Evolutionary conservation across 495 filamentous ascomycete genomes (phyloP).

Genomic region (Aspergillus bridgeri): DNA sequence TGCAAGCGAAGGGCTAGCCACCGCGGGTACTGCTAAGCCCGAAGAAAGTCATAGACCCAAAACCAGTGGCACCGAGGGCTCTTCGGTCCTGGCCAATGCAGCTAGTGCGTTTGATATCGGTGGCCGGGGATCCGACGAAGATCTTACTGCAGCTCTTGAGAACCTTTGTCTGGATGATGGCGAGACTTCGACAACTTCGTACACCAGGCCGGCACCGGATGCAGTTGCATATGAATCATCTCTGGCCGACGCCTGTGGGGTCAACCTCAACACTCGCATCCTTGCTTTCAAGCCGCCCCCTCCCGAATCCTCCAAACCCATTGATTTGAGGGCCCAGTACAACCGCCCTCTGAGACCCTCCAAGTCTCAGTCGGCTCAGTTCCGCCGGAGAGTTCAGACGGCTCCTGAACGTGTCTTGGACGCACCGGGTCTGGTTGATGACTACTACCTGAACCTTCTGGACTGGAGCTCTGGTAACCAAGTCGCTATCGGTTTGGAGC

Average conservation of each 20-base stretch:
- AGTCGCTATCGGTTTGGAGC: constrained; percentile 95
- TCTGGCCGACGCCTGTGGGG: constrained; percentile 85
- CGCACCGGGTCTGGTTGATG: constrained; percentile 90
- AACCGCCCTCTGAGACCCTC: constrained; percentile 89
- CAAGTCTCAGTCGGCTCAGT: constrained; percentile 69
- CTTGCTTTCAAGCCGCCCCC: constrained; percentile 98
- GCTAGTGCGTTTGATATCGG: constrained; percentile 64
- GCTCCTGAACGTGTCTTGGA: constrained; percentile 97
- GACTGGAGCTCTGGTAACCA: constrained; percentile 98
- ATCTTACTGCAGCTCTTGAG: constrained; percentile 74
- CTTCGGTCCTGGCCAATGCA: constrained; percentile 66
- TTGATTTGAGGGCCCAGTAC: constrained; percentile 95
- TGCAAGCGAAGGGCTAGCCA: constrained; percentile 83
- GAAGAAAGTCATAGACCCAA: constrained; percentile 67
- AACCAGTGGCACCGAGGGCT: constrained; percentile 64
- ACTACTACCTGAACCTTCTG: constrained; percentile 97
- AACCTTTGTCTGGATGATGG: constrained; percentile 68
- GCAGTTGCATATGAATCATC: constrained; percentile 89
- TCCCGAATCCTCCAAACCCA: constrained; percentile 94
- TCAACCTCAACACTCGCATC: constrained; percentile 89
- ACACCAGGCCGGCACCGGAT: constrained; percentile 79
- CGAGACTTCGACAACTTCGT: constrained; percentile 48
- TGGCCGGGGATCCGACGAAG: constrained; percentile 63
- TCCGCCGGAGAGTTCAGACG: constrained; percentile 85
- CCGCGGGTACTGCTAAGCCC: constrained; percentile 77